Base-by-base conservation (phyloP, 306 rosid species). In the Corylus avellana region DNA sequence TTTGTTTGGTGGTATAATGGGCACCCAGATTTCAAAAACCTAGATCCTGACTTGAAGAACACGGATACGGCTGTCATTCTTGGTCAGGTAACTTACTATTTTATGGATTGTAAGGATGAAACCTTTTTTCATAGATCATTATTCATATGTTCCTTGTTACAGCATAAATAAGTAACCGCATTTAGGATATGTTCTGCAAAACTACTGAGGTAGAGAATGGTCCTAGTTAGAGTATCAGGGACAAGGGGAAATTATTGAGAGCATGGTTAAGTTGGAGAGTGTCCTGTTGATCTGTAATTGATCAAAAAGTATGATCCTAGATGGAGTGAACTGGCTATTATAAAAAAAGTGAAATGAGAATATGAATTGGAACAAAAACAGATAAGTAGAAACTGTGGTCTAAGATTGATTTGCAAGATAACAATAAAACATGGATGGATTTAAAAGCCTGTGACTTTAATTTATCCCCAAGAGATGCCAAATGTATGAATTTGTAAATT, bases 1-100 rank as follows among this genome's bases (percentile, higher is more conserved):
- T 93, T 92, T 91, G 99, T 95, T 79, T 91, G 97, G 97, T 93
- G 98, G 99, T 92, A 95, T 84, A 95, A 95, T 84, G 99, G 98
- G 82, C 98, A 95, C 53, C 99, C 96, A 74, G 92, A 95, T 89
- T 87, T 87, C n/a, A 85, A 61, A 80, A 82, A 82, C 86, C 94
- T 95, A 67, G 87, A 90, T 80, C 96, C 89, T 18, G 88, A 91
- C 81, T 81, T 95, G 76, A 91, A 91, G 81, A 86, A 88, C 82
- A 84, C 88, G 7, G 97, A 90, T 82, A 88, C 97, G 44, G 97
- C 94, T 88, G 94, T 95, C 73, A 87, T 92, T 85, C 96, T 91
- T 87, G 99, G 99, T 61, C 98, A 93, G 96, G 99, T 92, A 90
- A 76, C 68, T 75, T 57, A 59, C 32, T 75, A 13, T 27, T 54